Base-by-base conservation (phyloP, 495 filamentous ascomycete species). In the Viridothelium virens region DNA sequence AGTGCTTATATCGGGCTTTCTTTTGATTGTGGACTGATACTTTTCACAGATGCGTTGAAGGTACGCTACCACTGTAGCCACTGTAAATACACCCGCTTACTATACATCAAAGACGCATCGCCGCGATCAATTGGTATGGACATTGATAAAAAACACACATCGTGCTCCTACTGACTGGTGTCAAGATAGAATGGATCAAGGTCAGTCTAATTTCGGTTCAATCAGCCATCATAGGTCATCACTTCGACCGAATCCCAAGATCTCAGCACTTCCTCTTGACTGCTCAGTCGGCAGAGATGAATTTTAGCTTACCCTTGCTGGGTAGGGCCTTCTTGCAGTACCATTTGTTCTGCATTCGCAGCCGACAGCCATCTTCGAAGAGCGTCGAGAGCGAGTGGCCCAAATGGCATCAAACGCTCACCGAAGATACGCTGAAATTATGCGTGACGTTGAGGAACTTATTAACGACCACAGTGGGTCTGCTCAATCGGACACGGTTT, bases 261-360 rank as follows among this genome's bases (percentile, higher is more conserved):
- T 25, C 25, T 25, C 25, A 25, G 25, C 25, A 25, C 25, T 25
- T 25, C 25, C 25, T 25, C 25, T 25, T 25, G 0, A 25, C 25
- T 25, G 25, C 25, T 25, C 25, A 25, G 25, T 25, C 25, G 25
- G 25, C 25, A 25, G 25, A 25, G 25, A 25, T 25, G 1, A 25
- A 25, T 25, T 25, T 25, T 25, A 25, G 25, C 25, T 25, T 25
- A 25, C 25, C 25, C 25, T 25, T 25, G 25, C 25, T 25, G 25
- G 0, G 25, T 25, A 59, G 70, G 94, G 92, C 38, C 83, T 98
- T 0, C 81, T 98, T 2, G 95, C 95, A 1, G 93, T 97, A 0
- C 95, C 95, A 0, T 99, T 99, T 73, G 93, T 99, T 62, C 84
- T 99, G 61, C 91, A 96, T 75, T 96, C 92, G 11, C 91, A 97